phyloP scores from a whole-genome alignment of 345 rosid genomes.

The Syzygium grande region DNA sequence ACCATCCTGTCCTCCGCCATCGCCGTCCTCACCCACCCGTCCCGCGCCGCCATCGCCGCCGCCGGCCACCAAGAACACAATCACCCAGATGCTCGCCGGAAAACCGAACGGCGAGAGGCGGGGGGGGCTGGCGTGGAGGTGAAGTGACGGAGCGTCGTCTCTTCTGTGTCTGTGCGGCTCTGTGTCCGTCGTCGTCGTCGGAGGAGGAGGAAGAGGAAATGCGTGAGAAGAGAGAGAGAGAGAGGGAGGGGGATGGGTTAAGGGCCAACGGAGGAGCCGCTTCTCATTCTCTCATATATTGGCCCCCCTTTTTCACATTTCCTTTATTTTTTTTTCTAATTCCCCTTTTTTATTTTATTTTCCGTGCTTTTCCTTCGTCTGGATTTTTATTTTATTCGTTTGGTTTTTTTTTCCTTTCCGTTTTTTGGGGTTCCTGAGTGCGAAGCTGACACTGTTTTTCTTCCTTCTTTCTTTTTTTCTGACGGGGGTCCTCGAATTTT shows the following conservation, averaged over 20 bases:
- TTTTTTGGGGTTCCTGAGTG: background rate
- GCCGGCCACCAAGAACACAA: background rate
- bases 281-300: background rate
- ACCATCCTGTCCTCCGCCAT: constrained; percentile 34
- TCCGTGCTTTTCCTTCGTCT: background rate
- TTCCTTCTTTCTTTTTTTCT: background rate
- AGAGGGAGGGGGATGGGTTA: constrained; percentile 14
- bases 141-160: background rate
- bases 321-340: background rate
- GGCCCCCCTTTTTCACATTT: background rate
- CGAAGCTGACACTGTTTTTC: background rate
- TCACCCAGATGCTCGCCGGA: background rate
- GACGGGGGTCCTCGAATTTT: background rate
- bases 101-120: background rate
- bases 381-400: background rate
- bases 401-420: background rate
- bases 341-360: background rate
- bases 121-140: background rate
- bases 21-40: constrained; percentile 34
- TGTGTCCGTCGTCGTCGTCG: too few relatives aligned
- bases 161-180: background rate
- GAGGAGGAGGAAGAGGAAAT: background rate
- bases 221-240: constrained; percentile 3
- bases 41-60: constrained; percentile 14
- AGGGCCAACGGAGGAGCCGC: background rate